Percentiles rank a stretch among this genome's conserved stretches.
phyloP scores from a whole-genome alignment of 2,329 filamentous ascomycete genomes.

The Fusarium sp. region DNA sequence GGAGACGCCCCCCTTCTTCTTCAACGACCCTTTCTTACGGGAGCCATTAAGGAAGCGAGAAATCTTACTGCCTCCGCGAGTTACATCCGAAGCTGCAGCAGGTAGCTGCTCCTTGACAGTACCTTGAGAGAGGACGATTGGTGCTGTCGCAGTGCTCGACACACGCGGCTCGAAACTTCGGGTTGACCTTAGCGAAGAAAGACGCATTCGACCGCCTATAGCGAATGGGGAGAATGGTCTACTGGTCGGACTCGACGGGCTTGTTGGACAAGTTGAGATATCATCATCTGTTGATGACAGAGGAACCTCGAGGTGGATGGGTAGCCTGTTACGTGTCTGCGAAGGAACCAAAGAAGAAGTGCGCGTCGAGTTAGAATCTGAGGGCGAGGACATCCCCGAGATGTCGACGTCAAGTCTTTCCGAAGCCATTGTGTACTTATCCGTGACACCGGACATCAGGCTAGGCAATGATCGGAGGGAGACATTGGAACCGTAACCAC shows the following conservation, averaged over 20 bases:
- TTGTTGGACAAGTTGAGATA: slow-evolving; percentile 36
- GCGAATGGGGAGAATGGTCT: slow-evolving; percentile 39
- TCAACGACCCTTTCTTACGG: slow-evolving; percentile 38
- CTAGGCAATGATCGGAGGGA: slow-evolving; percentile 66
- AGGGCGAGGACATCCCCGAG: slow-evolving; percentile 30
- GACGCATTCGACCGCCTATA: slow-evolving; percentile 31
- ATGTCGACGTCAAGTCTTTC: slow-evolving; percentile 31
- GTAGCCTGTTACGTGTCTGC: slow-evolving; percentile 30
- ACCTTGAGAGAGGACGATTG: slow-evolving; percentile 18
- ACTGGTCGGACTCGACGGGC: slow-evolving; percentile 27
- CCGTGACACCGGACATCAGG: slow-evolving; percentile 43
- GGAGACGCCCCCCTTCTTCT: slow-evolving; percentile 34
- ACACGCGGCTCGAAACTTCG: slow-evolving; percentile 38
- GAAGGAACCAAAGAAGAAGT: slow-evolving; percentile 37
- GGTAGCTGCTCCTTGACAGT: slow-evolving; percentile 2
- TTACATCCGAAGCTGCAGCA: neutral
- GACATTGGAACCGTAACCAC: slow-evolving; percentile 71
- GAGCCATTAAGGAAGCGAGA: slow-evolving; percentile 37
- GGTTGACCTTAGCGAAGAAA: slow-evolving; percentile 38
- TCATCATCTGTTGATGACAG: slow-evolving; percentile 30
- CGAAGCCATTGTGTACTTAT: slow-evolving; percentile 36
- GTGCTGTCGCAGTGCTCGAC: slow-evolving; percentile 14
- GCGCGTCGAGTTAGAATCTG: slow-evolving; percentile 37
- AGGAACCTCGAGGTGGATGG: slow-evolving; percentile 40
- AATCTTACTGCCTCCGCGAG: slow-evolving; percentile 26